Evolutionary conservation across 2,329 filamentous ascomycete species (phyloP).

Genomic region (Penicillium verrucosum): DNA sequence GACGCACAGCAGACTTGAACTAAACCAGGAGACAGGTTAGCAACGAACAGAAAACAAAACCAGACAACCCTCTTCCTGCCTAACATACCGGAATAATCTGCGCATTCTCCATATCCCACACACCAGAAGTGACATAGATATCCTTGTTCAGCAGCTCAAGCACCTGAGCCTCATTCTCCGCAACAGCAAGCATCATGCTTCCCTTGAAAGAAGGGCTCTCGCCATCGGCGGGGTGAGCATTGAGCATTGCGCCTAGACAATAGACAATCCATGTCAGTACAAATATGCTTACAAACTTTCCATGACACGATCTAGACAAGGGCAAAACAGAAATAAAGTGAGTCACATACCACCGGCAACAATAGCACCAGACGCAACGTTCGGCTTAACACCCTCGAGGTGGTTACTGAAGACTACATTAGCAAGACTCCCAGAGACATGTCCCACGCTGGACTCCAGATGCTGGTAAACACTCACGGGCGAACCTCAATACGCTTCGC

Average conservation of each 20-base stretch:
- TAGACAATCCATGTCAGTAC: neutral
- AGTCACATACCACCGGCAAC: slow-evolving; percentile 61
- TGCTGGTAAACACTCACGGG: slow-evolving; percentile 24
- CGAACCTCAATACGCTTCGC: slow-evolving; percentile 58
- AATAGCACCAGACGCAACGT: slow-evolving; percentile 54
- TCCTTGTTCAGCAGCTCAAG: slow-evolving; percentile 65
- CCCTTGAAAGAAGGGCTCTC: slow-evolving; percentile 66
- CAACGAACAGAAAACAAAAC: neutral
- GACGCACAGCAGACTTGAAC: slow-evolving; percentile 34
- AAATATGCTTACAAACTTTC: no score
- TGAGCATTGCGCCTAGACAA: slow-evolving; percentile 61
- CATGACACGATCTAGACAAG: neutral
- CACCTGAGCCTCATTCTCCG: slow-evolving; percentile 67
- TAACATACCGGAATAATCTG: slow-evolving; percentile 40
- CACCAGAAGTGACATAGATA: slow-evolving; percentile 66
- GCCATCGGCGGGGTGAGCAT: slow-evolving; percentile 62
- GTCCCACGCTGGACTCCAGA: neutral
- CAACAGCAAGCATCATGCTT: slow-evolving; percentile 65
- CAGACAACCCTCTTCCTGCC: neutral
- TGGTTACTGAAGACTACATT: slow-evolving; percentile 44
- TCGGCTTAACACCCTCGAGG: slow-evolving; percentile 54
- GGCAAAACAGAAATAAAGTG: neutral
- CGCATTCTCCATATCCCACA: slow-evolving; percentile 75
- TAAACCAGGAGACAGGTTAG: slow-evolving; percentile 15
- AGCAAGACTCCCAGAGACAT: neutral